These are phyloP conservation scores for Botryotinia convoluta DNA, from an alignment of 2,329 filamentous ascomycete genomes.

Conservation along the genomic window DNA sequence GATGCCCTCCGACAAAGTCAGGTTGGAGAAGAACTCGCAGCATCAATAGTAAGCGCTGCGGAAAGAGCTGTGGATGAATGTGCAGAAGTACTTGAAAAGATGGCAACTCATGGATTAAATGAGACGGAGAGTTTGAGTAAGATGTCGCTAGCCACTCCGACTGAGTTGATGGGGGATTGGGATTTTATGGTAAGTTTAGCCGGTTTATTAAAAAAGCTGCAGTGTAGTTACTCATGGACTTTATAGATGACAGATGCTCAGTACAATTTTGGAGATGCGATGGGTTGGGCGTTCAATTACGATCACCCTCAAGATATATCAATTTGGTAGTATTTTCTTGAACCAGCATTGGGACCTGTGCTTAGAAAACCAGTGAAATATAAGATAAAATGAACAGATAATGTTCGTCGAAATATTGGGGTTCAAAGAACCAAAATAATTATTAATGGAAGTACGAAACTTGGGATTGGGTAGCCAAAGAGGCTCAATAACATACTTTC, in stretches of 20 bases:
- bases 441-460: neutral
- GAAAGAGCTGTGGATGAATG: constrained; percentile 40
- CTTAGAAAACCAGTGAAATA: neutral
- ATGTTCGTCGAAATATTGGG: neutral
- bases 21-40: constrained; percentile 38
- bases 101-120: constrained; percentile 25
- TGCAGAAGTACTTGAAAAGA: constrained; percentile 39
- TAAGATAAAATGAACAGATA: neutral
- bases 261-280: constrained; percentile 32
- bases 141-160: constrained; percentile 32
- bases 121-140: constrained; percentile 25
- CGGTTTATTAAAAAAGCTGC: neutral
- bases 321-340: constrained; percentile 12
- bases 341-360: neutral
- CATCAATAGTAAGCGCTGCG: constrained; percentile 41
- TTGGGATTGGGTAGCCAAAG: neutral
- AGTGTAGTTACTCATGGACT: constrained; percentile 14
- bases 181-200: constrained; percentile 42
- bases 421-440: neutral
- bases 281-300: constrained; percentile 28
- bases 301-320: constrained; percentile 19
- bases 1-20: constrained; percentile 43
- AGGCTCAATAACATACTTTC: neutral
- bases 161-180: constrained; percentile 42
- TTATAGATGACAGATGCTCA: constrained; percentile 37